Evolutionary conservation across 495 filamentous ascomycete species (phyloP).

Genomic region (Aspergillus indologenus): DNA sequence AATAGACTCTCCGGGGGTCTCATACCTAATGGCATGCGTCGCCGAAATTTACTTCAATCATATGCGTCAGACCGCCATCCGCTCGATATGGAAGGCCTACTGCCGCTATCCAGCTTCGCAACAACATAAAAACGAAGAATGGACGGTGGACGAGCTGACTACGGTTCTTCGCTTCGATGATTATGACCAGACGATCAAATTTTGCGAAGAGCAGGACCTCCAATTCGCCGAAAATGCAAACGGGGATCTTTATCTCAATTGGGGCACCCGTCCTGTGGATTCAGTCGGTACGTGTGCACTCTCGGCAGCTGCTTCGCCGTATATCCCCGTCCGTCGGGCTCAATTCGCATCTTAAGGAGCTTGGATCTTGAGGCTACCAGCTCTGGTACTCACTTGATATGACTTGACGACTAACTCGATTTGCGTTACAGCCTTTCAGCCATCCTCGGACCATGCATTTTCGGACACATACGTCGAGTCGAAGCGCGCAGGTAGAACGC

Average conservation of each 20-base stretch:
- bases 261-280: conserved; percentile 42
- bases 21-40: conserved; percentile 91
- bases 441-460: conserved; percentile 49
- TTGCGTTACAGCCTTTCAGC: conserved; percentile 34
- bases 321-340: conserved; percentile 2
- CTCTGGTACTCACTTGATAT: neutral
- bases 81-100: conserved; percentile 60
- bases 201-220: conserved; percentile 67
- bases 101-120: conserved; percentile 54
- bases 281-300: conserved; percentile 39
- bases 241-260: conserved; percentile 52
- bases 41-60: conserved; percentile 86
- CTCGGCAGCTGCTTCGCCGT: conserved; percentile 3
- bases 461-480: conserved; percentile 49
- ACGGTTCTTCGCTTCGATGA: conserved; percentile 70
- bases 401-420: conserved; percentile 16
- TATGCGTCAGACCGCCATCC: conserved; percentile 73
- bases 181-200: conserved; percentile 63
- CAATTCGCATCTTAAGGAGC: neutral
- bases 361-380: neutral
- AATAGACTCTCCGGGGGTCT: conserved; percentile 63
- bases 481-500: conserved; percentile 47
- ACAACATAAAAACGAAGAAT: conserved; percentile 70
- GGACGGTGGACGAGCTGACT: conserved; percentile 65
- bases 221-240: conserved; percentile 52